A percentile compares a stretch with the other conserved stretches of the same genome.
Conservation (phyloP, 495 filamentous ascomycete genomes). For the Talaromyces trachyspermus region DNA sequence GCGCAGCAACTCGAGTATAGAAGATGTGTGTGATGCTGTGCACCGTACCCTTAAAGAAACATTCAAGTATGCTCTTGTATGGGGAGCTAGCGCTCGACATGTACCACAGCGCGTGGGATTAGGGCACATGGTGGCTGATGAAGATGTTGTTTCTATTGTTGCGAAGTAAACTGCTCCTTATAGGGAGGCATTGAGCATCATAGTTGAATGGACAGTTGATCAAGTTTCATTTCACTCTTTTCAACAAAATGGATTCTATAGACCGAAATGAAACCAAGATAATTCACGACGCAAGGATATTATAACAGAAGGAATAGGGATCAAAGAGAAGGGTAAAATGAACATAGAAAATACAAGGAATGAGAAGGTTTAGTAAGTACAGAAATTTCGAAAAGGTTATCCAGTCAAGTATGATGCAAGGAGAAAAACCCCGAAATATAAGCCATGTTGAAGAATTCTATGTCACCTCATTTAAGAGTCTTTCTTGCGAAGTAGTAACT, state of each 20-base stretch:
- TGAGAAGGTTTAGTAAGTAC: not conserved
- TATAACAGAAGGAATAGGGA: not conserved
- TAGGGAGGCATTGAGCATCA: no score
- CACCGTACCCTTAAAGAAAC: conserved; percentile 94
- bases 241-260: not conserved
- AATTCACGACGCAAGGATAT: not conserved
- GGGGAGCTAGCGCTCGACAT: conserved; percentile 93
- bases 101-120: conserved; percentile 90
- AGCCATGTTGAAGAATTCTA: no score
- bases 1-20: conserved; percentile 75
- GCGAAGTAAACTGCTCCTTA: conserved; percentile 29
- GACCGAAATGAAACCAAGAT: not conserved
- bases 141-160: conserved; percentile 96
- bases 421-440: no score
- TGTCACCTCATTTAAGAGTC: no score
- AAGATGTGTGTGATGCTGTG: conserved; percentile 95
- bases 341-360: not conserved
- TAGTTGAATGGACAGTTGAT: no score
- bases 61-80: conserved; percentile 97
- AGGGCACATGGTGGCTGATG: conserved; percentile 79
- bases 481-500: conserved; percentile 39
- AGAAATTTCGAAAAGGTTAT: no score
- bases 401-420: no score
- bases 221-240: not conserved
- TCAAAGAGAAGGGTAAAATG: not conserved